Evolutionary conservation across 208 protist species (phyloP).

Genomic region (Eutreptiella sp.): DNA sequence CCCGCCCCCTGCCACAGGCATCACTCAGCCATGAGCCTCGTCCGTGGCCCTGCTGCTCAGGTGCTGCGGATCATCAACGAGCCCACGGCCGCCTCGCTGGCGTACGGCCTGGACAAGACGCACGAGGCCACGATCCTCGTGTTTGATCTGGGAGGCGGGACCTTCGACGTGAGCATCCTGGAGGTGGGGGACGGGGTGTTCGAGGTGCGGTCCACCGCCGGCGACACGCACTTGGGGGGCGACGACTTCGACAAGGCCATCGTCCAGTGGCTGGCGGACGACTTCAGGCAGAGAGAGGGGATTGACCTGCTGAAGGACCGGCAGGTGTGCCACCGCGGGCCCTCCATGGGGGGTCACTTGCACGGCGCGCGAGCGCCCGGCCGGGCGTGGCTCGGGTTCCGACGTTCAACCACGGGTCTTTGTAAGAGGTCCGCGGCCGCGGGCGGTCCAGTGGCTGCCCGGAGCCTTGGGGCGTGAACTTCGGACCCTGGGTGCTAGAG

Average conservation of each 20-base stretch:
- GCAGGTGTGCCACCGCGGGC: constrained; percentile 51
- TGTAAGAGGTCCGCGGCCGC: no score
- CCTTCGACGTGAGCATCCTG: constrained; percentile 85
- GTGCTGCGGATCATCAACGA: constrained; percentile 93
- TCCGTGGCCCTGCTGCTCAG: no score
- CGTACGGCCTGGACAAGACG: constrained; percentile 69
- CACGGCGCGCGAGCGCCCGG: no score
- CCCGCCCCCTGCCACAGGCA: no score
- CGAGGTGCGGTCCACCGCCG: constrained; percentile 84
- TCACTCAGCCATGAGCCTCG: no score
- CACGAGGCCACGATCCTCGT: constrained; percentile 47
- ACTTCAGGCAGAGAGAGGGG: constrained; percentile 74
- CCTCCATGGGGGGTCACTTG: no score
- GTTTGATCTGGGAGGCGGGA: constrained; percentile 81
- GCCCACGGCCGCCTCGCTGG: constrained; percentile 86
- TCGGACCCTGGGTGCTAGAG: no score
- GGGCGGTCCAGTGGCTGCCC: no score
- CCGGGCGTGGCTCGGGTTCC: no score
- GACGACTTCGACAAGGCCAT: constrained; percentile 87
- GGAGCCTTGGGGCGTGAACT: no score
- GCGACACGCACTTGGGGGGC: constrained; percentile 90
- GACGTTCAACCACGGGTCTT: no score
- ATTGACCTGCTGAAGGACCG: constrained; percentile 66
- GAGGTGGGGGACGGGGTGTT: constrained; percentile 86
- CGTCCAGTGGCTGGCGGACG: constrained; percentile 57